phyloP scores from a whole-genome alignment of 2,329 filamentous ascomycete species.

The Myriosclerotinia scirpicola region DNA sequence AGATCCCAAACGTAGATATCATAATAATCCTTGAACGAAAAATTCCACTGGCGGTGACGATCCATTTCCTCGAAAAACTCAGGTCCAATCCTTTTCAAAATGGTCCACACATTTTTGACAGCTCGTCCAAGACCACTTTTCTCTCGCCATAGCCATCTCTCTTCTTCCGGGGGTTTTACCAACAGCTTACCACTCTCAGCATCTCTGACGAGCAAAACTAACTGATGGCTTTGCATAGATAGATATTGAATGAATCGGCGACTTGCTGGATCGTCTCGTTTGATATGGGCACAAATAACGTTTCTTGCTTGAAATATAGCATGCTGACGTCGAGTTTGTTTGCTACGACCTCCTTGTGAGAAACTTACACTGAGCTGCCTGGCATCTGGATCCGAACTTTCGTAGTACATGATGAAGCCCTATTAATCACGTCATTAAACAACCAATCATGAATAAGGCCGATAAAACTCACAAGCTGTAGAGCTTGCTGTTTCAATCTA shows the following conservation, averaged over 20 bases:
- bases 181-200: conserved; percentile 44
- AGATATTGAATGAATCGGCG: conserved; percentile 47
- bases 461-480: conserved; percentile 40
- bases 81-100: conserved; percentile 41
- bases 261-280: conserved; percentile 45
- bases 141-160: conserved; percentile 44
- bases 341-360: conserved; percentile 41
- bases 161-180: conserved; percentile 42
- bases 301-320: conserved; percentile 43
- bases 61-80: conserved; percentile 46
- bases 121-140: conserved; percentile 45
- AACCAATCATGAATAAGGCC: neutral
- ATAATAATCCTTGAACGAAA: conserved; percentile 47
- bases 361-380: conserved; percentile 40
- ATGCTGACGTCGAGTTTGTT: conserved; percentile 41
- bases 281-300: conserved; percentile 46
- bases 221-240: conserved; percentile 42
- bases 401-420: conserved; percentile 35
- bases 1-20: conserved; percentile 47
- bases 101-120: conserved; percentile 43
- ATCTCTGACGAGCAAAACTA: conserved; percentile 46
- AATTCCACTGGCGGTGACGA: conserved; percentile 41
- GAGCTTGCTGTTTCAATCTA: conserved; percentile 43
- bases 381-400: conserved; percentile 34
- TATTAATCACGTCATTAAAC: neutral